phyloP scores from a whole-genome alignment of 306 rosid genomes.

The Pueraria montana region DNA sequence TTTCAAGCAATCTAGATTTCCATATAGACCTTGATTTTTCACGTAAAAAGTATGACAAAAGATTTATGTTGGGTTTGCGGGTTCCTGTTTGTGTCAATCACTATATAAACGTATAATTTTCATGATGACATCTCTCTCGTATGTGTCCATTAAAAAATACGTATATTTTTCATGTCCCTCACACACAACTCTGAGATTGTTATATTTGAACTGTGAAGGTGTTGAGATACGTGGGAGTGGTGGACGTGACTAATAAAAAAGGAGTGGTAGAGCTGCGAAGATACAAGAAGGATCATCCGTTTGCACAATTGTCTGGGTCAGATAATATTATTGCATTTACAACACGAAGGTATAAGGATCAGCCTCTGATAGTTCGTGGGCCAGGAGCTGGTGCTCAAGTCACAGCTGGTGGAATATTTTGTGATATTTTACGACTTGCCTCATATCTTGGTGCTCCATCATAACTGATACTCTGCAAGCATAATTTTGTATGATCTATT shows the following conservation, averaged over 20 bases:
- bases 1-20: not conserved
- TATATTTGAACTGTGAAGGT: conserved; percentile 72
- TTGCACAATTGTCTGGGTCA: conserved; percentile 94
- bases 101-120: not conserved
- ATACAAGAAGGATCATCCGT: conserved; percentile 94
- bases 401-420: conserved; percentile 96
- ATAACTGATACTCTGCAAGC: conserved; percentile 44
- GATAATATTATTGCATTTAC: conserved; percentile 97
- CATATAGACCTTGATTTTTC: not conserved
- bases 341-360: conserved; percentile 79
- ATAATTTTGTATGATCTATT: conserved; percentile 46
- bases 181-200: conserved; percentile 33
- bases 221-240: conserved; percentile 96
- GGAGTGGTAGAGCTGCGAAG: conserved; percentile 81
- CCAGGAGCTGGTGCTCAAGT: conserved; percentile 99
- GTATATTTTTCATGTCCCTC: not conserved
- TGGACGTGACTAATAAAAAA: conserved; percentile 73
- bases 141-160: not conserved
- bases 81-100: not conserved
- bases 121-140: not conserved
- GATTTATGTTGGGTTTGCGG: conserved; percentile 7
- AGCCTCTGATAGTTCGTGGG: conserved; percentile 93
- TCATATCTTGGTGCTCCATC: conserved; percentile 99
- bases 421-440: conserved; percentile 94
- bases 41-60: not conserved